phyloP scores from a whole-genome alignment of 179 eudicot genomes.

The Nepenthes alata region DNA sequence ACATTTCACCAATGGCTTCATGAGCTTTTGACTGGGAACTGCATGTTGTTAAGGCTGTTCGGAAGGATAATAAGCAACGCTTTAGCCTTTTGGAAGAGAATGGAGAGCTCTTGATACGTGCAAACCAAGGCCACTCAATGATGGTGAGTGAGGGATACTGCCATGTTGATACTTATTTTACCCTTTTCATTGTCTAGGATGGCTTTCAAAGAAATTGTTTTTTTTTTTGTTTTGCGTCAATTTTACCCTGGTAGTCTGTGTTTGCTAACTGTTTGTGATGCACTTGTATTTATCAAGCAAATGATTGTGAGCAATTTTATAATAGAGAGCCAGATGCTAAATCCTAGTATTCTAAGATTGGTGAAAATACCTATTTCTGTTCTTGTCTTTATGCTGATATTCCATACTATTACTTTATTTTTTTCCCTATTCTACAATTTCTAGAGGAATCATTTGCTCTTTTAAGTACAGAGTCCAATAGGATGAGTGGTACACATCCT shows the following conservation, averaged over 20 bases:
- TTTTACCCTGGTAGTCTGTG: no score
- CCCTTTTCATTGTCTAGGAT: no score
- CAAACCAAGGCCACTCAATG: conserved; percentile 91
- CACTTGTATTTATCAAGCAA: no score
- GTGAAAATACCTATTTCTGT: no score
- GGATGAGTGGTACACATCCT: no score
- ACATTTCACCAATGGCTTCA: neutral
- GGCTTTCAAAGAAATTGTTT: no score
- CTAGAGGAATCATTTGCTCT: neutral
- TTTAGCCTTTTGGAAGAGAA: conserved; percentile 76
- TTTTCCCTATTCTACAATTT: neutral
- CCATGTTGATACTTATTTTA: neutral
- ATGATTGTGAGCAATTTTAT: neutral
- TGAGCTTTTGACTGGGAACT: neutral
- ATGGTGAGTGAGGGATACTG: conserved; percentile 33
- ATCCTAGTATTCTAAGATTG: no score
- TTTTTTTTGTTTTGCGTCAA: neutral
- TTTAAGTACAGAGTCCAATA: neutral
- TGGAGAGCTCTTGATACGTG: conserved; percentile 81
- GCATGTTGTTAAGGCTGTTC: conserved; percentile 50
- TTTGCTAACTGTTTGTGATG: no score
- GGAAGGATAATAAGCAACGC: conserved; percentile 86
- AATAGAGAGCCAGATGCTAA: neutral
- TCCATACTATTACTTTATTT: neutral
- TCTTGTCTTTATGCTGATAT: neutral